phyloP scores from a whole-genome alignment of 169 alveolate genomes.

The Plasmodium cynomolgi region DNA sequence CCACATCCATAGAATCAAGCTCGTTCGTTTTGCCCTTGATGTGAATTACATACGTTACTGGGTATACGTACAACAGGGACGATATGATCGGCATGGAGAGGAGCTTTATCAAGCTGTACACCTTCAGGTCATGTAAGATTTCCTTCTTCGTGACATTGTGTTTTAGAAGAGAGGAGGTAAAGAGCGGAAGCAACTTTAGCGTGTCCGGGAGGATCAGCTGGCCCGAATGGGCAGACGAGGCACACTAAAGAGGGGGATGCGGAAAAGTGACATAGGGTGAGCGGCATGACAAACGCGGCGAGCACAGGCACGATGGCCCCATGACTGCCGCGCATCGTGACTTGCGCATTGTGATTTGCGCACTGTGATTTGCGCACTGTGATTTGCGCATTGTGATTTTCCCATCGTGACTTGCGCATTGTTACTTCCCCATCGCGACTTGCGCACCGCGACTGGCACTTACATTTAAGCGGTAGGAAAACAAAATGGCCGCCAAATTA shows the following conservation, averaged over 20 bases:
- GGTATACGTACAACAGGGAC: constrained; percentile 76
- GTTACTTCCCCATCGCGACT: neutral
- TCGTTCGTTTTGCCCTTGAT: constrained; percentile 52
- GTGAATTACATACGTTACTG: constrained; percentile 74
- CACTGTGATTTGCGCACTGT: neutral
- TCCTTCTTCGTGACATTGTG: constrained; percentile 69
- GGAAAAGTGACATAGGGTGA: neutral
- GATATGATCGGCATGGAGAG: constrained; percentile 61
- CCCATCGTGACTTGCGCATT: neutral
- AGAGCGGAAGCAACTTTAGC: constrained; percentile 85
- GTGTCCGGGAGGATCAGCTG: constrained; percentile 90
- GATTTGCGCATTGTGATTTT: neutral
- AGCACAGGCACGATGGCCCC: neutral
- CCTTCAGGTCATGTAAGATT: constrained; percentile 34
- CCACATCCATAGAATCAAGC: constrained; percentile 52
- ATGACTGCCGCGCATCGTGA: neutral
- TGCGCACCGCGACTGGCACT: neutral
- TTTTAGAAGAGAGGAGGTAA: constrained; percentile 83
- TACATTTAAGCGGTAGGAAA: constrained; percentile 64
- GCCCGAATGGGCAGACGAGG: constrained; percentile 85
- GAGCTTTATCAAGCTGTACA: constrained; percentile 53
- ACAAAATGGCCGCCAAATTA: constrained; percentile 45
- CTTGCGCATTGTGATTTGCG: neutral
- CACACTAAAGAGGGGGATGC: constrained; percentile 67
- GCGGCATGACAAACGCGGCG: neutral